These are phyloP conservation scores for Artemisia argyi DNA, from an alignment of 129 eudicot species.

Conservation along the genomic window DNA sequence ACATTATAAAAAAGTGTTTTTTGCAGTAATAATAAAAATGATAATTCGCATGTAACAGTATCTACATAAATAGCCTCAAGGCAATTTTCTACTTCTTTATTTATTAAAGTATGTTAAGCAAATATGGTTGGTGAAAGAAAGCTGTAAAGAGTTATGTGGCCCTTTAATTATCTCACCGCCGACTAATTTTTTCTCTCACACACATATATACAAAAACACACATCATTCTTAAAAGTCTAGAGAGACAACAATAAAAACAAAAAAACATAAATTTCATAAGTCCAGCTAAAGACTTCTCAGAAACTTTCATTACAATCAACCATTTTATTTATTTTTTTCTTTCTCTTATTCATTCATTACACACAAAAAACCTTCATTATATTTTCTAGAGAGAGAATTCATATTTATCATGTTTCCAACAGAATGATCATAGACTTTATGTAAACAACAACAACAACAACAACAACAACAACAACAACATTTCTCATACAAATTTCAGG, in stretches of 20 bases:
- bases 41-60: no score
- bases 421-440: slow-evolving; percentile 27
- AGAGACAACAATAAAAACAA: slow-evolving; percentile 21
- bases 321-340: not conserved
- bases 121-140: slow-evolving; percentile 3
- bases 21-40: no score
- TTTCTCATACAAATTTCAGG: slow-evolving; percentile 22
- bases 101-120: no score
- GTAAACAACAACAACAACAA: slow-evolving; percentile 17
- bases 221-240: slow-evolving; percentile 25
- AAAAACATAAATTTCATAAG: slow-evolving; percentile 20
- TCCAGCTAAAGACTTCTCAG: slow-evolving; percentile 29
- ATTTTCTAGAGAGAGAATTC: slow-evolving; percentile 23
- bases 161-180: slow-evolving; percentile 37
- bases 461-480: slow-evolving; percentile 10
- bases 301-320: slow-evolving; percentile 26
- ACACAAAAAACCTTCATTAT: slow-evolving; percentile 9
- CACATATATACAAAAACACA: slow-evolving; percentile 2
- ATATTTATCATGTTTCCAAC: slow-evolving; percentile 5
- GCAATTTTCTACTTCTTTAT: no score
- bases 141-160: slow-evolving; percentile 18
- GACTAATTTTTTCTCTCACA: slow-evolving; percentile 27
- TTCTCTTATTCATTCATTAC: slow-evolving; percentile 13
- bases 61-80: no score
- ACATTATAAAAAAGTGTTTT: no score